These are phyloP conservation scores for Lachancea fermentati DNA, from an alignment of 805 yeast genomes.

Conservation along the genomic window DNA sequence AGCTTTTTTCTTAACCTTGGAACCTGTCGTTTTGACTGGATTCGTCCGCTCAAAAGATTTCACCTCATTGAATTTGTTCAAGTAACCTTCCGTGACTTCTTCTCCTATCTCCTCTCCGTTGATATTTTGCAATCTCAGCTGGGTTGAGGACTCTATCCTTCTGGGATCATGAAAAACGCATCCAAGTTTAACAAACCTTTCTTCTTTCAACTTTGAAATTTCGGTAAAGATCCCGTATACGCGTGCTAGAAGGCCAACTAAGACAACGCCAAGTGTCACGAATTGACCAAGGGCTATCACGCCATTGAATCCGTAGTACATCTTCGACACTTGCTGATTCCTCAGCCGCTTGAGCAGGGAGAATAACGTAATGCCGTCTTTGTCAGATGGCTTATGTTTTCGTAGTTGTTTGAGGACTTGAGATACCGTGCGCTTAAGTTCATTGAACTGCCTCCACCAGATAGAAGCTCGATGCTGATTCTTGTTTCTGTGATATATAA, in stretches of 20 bases:
- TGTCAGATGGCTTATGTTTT: slow-evolving; percentile 27
- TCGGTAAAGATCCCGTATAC: slow-evolving; percentile 29
- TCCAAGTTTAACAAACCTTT: slow-evolving; percentile 20
- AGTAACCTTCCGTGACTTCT: slow-evolving; percentile 11
- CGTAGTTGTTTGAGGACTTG: slow-evolving; percentile 11
- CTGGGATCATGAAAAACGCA: slow-evolving; percentile 7
- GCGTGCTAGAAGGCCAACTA: slow-evolving; percentile 52
- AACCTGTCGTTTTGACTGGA: not conserved
- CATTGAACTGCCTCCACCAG: slow-evolving; percentile 74
- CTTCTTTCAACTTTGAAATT: slow-evolving; percentile 14
- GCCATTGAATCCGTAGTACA: slow-evolving; percentile 58
- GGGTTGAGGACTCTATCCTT: not conserved
- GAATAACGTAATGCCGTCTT: slow-evolving; percentile 11
- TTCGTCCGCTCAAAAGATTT: not conserved
- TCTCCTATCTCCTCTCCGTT: slow-evolving; percentile 34
- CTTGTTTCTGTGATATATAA: slow-evolving; percentile 62
- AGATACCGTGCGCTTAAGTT: slow-evolving; percentile 49
- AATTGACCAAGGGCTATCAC: slow-evolving; percentile 74
- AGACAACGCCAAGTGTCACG: slow-evolving; percentile 62
- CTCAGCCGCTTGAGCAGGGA: slow-evolving; percentile 26
- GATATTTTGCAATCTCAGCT: not conserved
- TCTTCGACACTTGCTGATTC: slow-evolving; percentile 38
- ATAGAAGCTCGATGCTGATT: slow-evolving; percentile 68
- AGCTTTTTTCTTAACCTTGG: slow-evolving; percentile 21
- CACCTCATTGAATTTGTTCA: not conserved